Percentiles rank a stretch among this genome's conserved stretches.
These are phyloP conservation scores for Ophiostoma montium DNA, from an alignment of 2,329 filamentous ascomycete species.

Conservation along the genomic window DNA sequence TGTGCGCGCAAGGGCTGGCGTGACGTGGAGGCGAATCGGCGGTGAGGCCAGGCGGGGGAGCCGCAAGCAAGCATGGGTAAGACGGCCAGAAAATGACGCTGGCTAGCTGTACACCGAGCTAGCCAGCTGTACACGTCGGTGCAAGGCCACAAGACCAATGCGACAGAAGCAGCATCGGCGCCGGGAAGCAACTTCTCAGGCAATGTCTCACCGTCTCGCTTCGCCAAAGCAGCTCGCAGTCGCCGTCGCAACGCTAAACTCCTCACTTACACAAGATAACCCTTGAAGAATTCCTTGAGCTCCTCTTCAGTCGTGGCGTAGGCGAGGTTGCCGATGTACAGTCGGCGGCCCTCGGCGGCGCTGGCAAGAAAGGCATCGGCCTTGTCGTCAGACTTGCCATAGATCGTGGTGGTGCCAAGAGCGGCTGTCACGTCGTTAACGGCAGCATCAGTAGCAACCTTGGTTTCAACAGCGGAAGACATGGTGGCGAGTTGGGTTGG, in stretches of 20 bases:
- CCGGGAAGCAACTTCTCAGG: no score
- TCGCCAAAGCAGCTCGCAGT: no score
- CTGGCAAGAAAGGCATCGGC: slow-evolving; percentile 89
- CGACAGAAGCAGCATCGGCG: no score
- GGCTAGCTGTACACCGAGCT: neutral
- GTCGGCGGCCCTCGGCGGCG: slow-evolving; percentile 95
- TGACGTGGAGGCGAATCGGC: neutral
- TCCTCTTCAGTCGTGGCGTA: slow-evolving; percentile 99
- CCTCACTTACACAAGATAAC: slow-evolving; percentile 76
- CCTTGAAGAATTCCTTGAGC: slow-evolving; percentile 99
- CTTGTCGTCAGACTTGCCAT: slow-evolving; percentile 39
- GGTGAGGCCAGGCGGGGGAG: neutral
- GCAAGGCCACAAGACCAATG: no score
- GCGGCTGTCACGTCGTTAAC: slow-evolving; percentile 65
- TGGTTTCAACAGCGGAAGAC: slow-evolving; percentile 62
- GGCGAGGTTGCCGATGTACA: slow-evolving; percentile 99
- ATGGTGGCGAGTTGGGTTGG: slow-evolving; percentile 42
- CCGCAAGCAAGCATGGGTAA: no score
- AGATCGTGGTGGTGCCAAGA: slow-evolving; percentile 61
- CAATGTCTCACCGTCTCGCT: no score
- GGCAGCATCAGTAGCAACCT: slow-evolving; percentile 40
- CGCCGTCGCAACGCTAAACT: no score
- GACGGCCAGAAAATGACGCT: neutral
- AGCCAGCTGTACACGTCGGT: no score
- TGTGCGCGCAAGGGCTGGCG: no score